A percentile compares a stretch with the other conserved stretches of the same genome.
phyloP scores from a whole-genome alignment of 2,329 filamentous ascomycete genomes.

The Talaromyces albobiverticillius region DNA sequence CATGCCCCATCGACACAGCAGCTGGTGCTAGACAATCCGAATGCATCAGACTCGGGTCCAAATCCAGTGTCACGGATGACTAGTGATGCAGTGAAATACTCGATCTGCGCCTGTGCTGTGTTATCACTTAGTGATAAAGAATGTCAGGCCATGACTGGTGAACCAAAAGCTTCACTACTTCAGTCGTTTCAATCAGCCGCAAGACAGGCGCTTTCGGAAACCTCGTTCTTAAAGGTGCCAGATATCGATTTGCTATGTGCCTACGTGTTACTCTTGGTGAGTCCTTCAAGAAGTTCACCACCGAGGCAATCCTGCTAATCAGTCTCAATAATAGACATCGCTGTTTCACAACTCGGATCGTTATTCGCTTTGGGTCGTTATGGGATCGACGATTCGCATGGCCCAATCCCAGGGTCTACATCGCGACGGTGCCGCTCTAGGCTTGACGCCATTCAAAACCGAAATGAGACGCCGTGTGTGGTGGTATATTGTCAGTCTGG shows the following conservation, averaged over 20 bases:
- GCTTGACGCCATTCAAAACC: conserved; percentile 47
- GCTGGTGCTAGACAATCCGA: not conserved
- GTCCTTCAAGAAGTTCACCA: not conserved
- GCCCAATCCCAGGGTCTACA: conserved; percentile 32
- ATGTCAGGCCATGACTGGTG: not conserved
- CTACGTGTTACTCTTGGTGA: not conserved
- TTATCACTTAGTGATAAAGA: not conserved
- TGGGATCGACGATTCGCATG: conserved; percentile 3
- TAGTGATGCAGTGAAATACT: not conserved
- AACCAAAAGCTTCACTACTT: not conserved
- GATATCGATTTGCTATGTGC: not conserved
- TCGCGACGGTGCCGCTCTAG: conserved; percentile 49
- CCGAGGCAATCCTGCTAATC: no score
- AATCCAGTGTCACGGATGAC: not conserved
- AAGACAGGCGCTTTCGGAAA: not conserved
- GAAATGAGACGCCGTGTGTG: conserved; percentile 53
- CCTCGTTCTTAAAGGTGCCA: not conserved
- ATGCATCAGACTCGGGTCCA: no score
- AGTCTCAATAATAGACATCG: not conserved
- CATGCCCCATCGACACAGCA: not conserved
- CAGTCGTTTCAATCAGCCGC: not conserved
- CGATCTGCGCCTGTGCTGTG: conserved; percentile 1
- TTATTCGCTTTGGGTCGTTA: conserved; percentile 2
- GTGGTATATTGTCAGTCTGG: conserved; percentile 49
- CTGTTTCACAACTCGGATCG: conserved; percentile 3